Percentiles rank a stretch among this genome's conserved stretches.
Evolutionary conservation across 345 rosid species (phyloP).

Genomic region (Triadica sebifera): DNA sequence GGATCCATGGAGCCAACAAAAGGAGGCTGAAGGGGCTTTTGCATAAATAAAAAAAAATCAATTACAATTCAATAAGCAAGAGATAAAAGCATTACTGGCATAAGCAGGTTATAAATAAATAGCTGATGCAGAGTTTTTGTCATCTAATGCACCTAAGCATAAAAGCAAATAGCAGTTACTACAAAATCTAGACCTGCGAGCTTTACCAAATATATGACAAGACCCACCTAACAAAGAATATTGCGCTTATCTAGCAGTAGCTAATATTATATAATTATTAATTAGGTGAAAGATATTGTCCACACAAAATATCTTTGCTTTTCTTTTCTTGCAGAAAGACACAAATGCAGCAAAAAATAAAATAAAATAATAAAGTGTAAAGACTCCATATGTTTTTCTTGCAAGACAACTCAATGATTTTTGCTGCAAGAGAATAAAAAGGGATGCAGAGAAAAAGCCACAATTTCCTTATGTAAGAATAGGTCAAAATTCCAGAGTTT

Average conservation of each 20-base stretch:
- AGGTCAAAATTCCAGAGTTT: not conserved
- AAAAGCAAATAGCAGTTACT: not conserved
- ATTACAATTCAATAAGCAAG: conserved; percentile 9
- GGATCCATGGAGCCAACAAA: conserved; percentile 54
- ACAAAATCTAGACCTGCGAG: conserved; percentile 14
- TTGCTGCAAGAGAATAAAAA: not conserved
- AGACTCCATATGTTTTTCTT: not conserved
- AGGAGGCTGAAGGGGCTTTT: conserved; percentile 64
- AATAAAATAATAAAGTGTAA: not conserved
- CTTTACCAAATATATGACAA: conserved; percentile 3
- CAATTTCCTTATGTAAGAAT: not conserved
- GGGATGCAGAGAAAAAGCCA: not conserved
- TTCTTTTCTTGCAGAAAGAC: not conserved
- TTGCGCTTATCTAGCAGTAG: not conserved
- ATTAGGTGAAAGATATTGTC: not conserved
- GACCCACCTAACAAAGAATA: not conserved
- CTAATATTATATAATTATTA: not conserved
- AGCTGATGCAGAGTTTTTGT: not conserved
- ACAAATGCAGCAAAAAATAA: not conserved
- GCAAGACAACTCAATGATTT: not conserved
- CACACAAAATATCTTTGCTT: not conserved
- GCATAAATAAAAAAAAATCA: conserved; percentile 12
- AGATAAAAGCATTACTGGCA: conserved; percentile 8
- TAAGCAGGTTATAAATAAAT: not conserved
- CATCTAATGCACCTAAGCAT: not conserved